A percentile compares a stretch with the other conserved stretches of the same genome.
Conservation (phyloP, 2,329 filamentous ascomycete genomes). For the Pseudogymnoascus sp. region DNA sequence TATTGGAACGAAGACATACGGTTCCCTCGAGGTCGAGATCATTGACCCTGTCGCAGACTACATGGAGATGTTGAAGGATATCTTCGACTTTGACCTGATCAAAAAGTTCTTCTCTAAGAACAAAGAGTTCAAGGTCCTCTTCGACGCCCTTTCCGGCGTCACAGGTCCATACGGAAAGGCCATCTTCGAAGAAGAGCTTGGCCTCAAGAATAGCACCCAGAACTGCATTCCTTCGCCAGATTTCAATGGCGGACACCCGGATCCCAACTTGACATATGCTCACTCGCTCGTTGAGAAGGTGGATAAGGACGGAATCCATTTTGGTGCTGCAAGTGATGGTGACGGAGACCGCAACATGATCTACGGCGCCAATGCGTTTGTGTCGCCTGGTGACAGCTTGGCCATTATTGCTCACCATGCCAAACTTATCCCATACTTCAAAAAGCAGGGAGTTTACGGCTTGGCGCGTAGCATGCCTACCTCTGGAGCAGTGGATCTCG, state of each 20-base stretch:
- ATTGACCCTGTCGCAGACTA: constrained; percentile 93
- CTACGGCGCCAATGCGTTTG: constrained; percentile 92
- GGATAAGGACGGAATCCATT: constrained; percentile 85
- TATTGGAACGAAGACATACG: constrained; percentile 79
- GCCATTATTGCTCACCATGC: constrained; percentile 98
- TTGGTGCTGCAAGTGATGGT: constrained; percentile 92
- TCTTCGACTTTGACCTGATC: constrained; percentile 96
- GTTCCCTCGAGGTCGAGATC: constrained; percentile 84
- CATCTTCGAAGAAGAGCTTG: constrained; percentile 92
- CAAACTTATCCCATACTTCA: constrained; percentile 95
- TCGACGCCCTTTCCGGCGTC: constrained; percentile 89
- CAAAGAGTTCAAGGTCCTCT: constrained; percentile 91
- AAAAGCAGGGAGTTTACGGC: constrained; percentile 92
- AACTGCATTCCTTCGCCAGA: constrained; percentile 90
- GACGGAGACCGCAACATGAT: constrained; percentile 99
- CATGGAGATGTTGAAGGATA: constrained; percentile 90
- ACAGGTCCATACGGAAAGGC: constrained; percentile 91
- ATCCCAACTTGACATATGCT: constrained; percentile 96
- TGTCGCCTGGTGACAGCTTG: constrained; percentile 92
- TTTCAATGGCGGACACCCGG: constrained; percentile 94
- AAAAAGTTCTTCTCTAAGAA: constrained; percentile 84
- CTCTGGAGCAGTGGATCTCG: constrained; percentile 87
- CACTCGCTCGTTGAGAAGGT: constrained; percentile 91
- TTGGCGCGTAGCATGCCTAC: constrained; percentile 97
- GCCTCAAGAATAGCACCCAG: constrained; percentile 70